phyloP scores from a whole-genome alignment of 192 early-diverging fungal species.

The Rhizophagus sp. region DNA sequence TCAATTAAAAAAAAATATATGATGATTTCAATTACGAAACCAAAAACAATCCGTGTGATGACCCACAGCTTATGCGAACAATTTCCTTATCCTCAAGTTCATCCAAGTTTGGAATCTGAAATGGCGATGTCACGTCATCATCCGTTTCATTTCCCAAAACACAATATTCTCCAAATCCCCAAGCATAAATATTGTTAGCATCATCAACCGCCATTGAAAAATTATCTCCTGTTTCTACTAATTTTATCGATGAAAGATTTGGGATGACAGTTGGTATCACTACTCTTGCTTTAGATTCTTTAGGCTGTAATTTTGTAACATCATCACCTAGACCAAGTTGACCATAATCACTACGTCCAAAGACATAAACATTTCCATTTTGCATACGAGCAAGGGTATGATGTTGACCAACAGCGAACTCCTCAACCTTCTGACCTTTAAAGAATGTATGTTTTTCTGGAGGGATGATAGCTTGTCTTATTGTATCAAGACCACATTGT shows the following conservation, averaged over 20 bases:
- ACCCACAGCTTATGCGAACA: no score
- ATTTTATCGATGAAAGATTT: no score
- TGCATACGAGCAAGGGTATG: slow-evolving; percentile 80
- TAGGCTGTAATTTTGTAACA: no score
- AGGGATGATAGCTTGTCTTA: slow-evolving; percentile 44
- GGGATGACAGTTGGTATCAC: no score
- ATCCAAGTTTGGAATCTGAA: no score
- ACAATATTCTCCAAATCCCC: slow-evolving; percentile 89
- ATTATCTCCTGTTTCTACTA: no score
- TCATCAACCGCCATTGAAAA: no score
- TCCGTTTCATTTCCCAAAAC: slow-evolving; percentile 70
- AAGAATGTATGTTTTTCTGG: slow-evolving; percentile 57
- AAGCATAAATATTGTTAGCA: slow-evolving; percentile 61
- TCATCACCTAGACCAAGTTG: slow-evolving; percentile 64
- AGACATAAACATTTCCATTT: slow-evolving; percentile 68
- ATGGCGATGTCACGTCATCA: background rate
- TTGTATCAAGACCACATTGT: slow-evolving; percentile 67
- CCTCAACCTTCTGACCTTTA: slow-evolving; percentile 43
- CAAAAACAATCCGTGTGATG: no score
- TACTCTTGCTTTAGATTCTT: no score
- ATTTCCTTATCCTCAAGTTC: no score
- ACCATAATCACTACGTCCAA: slow-evolving; percentile 89
- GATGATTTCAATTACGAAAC: no score
- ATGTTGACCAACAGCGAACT: slow-evolving; percentile 78
- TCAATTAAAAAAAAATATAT: no score